phyloP scores from a whole-genome alignment of 176 grass and related monocot genomes.

The barley (Hordeum vulgare) region DNA sequence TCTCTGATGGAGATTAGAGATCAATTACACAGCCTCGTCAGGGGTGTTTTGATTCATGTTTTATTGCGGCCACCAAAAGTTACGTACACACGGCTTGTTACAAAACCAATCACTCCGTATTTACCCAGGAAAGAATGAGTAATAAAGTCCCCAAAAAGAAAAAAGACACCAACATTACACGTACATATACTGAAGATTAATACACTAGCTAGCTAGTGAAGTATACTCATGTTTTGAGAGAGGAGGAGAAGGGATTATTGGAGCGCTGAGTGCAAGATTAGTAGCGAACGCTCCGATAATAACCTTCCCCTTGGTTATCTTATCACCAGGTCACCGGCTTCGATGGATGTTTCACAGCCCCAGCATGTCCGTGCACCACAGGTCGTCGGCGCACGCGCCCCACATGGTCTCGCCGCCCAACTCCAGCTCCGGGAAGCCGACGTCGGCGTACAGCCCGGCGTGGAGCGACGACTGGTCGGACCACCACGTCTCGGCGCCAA shows the following conservation, averaged over 20 bases:
- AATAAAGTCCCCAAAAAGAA: neutral
- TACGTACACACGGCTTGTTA: constrained; percentile 15
- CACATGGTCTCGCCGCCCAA: constrained; percentile 45
- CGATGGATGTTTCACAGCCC: constrained; percentile 22
- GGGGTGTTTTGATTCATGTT: neutral
- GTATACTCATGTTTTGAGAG: neutral
- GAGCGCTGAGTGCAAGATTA: neutral
- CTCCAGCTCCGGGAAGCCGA: constrained; percentile 45
- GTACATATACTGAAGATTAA: neutral
- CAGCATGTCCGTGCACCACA: constrained; percentile 49
- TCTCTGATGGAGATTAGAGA: neutral
- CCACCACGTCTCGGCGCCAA: constrained; percentile 19
- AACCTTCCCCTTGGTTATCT: neutral
- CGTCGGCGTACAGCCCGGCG: neutral
- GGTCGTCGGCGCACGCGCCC: constrained; percentile 43
- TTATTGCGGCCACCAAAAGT: constrained; percentile 15
- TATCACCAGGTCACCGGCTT: neutral
- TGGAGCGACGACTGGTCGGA: constrained; percentile 34
- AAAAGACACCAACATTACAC: neutral
- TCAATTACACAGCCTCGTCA: neutral
- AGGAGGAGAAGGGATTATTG: constrained; percentile 35
- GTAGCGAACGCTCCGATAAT: constrained; percentile 18
- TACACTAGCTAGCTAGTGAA: neutral
- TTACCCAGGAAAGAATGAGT: constrained; percentile 31
- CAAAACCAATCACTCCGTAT: constrained; percentile 30